Conservation (phyloP, 2,329 filamentous ascomycete genomes). For the Saccharata proteae region DNA sequence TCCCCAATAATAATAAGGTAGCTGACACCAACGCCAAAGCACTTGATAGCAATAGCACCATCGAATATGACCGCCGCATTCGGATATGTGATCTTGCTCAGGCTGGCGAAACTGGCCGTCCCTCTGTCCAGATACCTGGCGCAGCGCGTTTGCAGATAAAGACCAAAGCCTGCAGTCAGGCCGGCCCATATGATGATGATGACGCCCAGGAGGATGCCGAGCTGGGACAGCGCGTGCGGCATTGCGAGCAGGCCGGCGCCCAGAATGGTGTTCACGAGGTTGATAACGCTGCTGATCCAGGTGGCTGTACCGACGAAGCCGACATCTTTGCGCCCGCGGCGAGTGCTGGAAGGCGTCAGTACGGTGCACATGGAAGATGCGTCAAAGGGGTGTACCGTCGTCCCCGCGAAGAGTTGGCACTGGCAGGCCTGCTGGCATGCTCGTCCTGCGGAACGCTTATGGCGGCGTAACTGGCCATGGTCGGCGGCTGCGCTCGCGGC, state of each 20-base stretch:
- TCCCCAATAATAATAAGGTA: constrained; percentile 99
- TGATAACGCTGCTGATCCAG: constrained; percentile 85
- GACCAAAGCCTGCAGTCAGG: constrained; percentile 74
- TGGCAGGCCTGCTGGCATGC: constrained; percentile 28
- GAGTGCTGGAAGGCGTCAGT: constrained; percentile 33
- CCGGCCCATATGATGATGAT: constrained; percentile 87
- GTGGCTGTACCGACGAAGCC: constrained; percentile 64
- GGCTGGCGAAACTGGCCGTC: constrained; percentile 82
- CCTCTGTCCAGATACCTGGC: constrained; percentile 87
- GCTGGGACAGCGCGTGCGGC: constrained; percentile 91
- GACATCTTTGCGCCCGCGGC: constrained; percentile 56
- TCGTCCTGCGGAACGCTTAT: constrained; percentile 28
- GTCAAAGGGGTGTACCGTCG: constrained; percentile 19
- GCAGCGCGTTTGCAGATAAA: constrained; percentile 90
- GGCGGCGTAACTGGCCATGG: constrained; percentile 36
- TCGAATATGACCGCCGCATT: constrained; percentile 94
- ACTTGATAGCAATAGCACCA: constrained; percentile 91
- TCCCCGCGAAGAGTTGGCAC: constrained; percentile 27
- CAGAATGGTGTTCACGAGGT: constrained; percentile 92
- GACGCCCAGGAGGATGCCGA: constrained; percentile 78
- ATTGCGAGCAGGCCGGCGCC: constrained; percentile 89
- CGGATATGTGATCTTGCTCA: constrained; percentile 93
- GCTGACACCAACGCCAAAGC: constrained; percentile 92
- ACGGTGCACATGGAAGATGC: not conserved
- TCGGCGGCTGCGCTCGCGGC: too few relatives aligned